phyloP scores from a whole-genome alignment of 225 moss, liverwort and hornwort species.

The Bryoerythrophyllum caledonicum region DNA sequence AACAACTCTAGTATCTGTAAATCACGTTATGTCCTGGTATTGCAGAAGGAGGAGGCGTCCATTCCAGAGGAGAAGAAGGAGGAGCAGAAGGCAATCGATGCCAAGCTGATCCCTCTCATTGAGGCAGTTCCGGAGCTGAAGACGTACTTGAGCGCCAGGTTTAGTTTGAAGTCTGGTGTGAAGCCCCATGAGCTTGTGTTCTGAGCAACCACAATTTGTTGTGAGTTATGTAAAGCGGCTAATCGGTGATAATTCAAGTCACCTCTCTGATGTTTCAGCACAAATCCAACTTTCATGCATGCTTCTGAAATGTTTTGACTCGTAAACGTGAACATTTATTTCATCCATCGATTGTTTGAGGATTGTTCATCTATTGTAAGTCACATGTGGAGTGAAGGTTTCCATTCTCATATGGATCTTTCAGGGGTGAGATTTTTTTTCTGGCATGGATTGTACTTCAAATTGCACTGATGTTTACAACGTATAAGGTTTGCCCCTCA shows the following conservation, averaged over 20 bases:
- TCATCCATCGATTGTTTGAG: too few species aligned
- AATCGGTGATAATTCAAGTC: neutral
- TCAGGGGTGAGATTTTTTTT: too few species aligned
- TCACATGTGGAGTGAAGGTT: too few species aligned
- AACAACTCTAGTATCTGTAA: too few species aligned
- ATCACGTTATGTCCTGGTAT: too few species aligned
- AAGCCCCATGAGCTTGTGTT: constrained; percentile 79
- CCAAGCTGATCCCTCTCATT: constrained; percentile 46
- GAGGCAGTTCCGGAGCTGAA: constrained; percentile 52
- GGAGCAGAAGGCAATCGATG: constrained; percentile 60
- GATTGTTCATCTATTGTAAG: too few species aligned
- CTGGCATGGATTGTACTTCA: too few species aligned
- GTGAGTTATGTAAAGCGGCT: constrained; percentile 18
- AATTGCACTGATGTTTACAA: too few species aligned
- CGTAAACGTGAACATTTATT: too few species aligned
- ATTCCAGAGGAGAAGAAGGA: constrained; percentile 55
- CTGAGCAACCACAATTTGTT: constrained; percentile 19
- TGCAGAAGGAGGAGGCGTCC: constrained; percentile 43
- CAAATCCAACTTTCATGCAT: neutral
- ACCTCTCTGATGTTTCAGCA: neutral
- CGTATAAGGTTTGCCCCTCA: too few species aligned
- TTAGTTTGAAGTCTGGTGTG: constrained; percentile 70
- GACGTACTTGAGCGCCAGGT: constrained; percentile 62
- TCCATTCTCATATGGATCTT: too few species aligned
- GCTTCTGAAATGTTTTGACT: neutral